A percentile compares a stretch with the other conserved stretches of the same genome.
Conservation (phyloP, 805 yeast species). For the Lipomyces anomalus region DNA sequence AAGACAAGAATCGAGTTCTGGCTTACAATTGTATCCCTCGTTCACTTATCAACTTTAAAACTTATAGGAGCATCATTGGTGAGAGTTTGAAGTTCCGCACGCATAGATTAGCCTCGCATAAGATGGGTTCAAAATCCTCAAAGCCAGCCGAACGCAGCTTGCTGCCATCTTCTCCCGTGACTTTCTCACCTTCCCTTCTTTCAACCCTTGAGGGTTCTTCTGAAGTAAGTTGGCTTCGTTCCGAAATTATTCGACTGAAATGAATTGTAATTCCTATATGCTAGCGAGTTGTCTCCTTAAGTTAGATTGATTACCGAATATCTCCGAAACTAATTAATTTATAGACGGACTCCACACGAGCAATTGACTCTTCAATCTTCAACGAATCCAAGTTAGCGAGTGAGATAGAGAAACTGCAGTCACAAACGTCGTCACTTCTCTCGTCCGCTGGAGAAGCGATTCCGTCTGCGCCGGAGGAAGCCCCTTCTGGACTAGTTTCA, state of each 20-base stretch:
- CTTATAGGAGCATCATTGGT: too few relatives aligned
- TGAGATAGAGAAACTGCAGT: slow-evolving; percentile 31
- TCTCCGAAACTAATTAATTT: too few relatives aligned
- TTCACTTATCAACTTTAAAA: too few relatives aligned
- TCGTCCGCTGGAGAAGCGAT: slow-evolving; percentile 14
- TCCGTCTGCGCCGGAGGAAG: slow-evolving; percentile 4
- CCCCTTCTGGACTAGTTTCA: slow-evolving; percentile 16
- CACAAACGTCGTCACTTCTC: slow-evolving; percentile 26
- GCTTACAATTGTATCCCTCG: too few relatives aligned
- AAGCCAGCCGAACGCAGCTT: slow-evolving; percentile 28
- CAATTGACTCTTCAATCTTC: slow-evolving; percentile 31
- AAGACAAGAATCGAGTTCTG: too few relatives aligned
- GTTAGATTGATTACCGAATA: too few relatives aligned
- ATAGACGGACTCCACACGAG: slow-evolving; percentile 33
- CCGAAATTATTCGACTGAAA: too few relatives aligned
- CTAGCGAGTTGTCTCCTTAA: too few relatives aligned
- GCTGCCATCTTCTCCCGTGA: slow-evolving; percentile 33
- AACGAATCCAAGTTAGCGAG: slow-evolving; percentile 34
- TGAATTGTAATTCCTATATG: too few relatives aligned
- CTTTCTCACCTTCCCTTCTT: slow-evolving; percentile 30
- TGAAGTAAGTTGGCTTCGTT: background rate
- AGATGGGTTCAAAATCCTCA: slow-evolving; percentile 4
- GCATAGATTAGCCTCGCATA: too few relatives aligned
- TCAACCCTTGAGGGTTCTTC: slow-evolving; percentile 24
- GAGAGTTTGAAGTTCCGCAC: too few relatives aligned